Conservation (phyloP, 2,329 filamentous ascomycete genomes). For the Leptographium radiaticola region DNA sequence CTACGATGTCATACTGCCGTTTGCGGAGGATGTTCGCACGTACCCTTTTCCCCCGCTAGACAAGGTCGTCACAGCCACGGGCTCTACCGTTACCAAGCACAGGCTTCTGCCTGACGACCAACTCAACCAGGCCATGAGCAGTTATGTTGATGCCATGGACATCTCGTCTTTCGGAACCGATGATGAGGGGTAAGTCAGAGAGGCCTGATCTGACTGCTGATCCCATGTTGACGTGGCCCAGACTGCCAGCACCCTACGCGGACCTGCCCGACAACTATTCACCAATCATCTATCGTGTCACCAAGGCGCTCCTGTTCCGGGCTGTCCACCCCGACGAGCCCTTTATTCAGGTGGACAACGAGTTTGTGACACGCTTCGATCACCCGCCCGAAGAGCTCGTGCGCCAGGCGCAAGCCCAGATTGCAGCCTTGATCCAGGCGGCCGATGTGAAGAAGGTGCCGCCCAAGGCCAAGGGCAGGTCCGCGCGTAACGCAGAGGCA, state of each 20-base stretch:
- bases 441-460: slow-evolving; percentile 84
- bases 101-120: slow-evolving; percentile 67
- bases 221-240: slow-evolving; percentile 10
- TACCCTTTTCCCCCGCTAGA: slow-evolving; percentile 89
- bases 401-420: slow-evolving; percentile 36
- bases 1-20: slow-evolving; percentile 81
- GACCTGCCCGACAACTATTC: slow-evolving; percentile 72
- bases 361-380: slow-evolving; percentile 55
- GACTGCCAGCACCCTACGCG: slow-evolving; percentile 52
- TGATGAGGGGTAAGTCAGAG: slow-evolving; percentile 53
- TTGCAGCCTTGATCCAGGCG: slow-evolving; percentile 52
- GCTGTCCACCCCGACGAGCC: slow-evolving; percentile 60
- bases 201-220: background rate
- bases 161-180: slow-evolving; percentile 58
- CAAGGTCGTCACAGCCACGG: slow-evolving; percentile 74
- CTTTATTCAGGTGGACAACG: slow-evolving; percentile 47
- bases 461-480: slow-evolving; percentile 63
- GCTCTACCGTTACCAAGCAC: slow-evolving; percentile 67
- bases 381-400: slow-evolving; percentile 56
- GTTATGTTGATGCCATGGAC: slow-evolving; percentile 91
- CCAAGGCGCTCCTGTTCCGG: slow-evolving; percentile 70
- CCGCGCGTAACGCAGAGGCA: slow-evolving; percentile 47
- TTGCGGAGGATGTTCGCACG: slow-evolving; percentile 80
- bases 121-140: slow-evolving; percentile 69
- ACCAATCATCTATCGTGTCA: slow-evolving; percentile 76